Evolutionary conservation across 2,329 filamentous ascomycete genomes (phyloP).

Genomic region (Fusarium irregulare): DNA sequence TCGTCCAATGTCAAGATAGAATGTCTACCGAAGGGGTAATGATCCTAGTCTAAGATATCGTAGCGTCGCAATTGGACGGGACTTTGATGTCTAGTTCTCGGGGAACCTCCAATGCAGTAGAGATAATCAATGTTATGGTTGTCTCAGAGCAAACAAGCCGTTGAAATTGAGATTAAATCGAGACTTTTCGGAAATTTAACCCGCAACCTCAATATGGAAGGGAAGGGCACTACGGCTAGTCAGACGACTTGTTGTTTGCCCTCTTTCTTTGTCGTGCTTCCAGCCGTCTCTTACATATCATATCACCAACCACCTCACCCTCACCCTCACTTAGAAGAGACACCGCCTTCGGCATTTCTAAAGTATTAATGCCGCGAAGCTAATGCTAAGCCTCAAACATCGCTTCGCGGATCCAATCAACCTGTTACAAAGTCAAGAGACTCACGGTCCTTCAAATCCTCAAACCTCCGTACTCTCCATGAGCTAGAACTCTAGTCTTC

Average conservation of each 20-base stretch:
- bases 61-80: conserved; percentile 19
- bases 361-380: not conserved
- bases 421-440: not conserved
- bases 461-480: not conserved
- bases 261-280: conserved; percentile 15
- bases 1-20: conserved; percentile 29
- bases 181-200: conserved; percentile 28
- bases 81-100: not conserved
- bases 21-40: conserved; percentile 34
- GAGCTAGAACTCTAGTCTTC: conserved; percentile 4
- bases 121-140: conserved; percentile 1
- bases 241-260: not conserved
- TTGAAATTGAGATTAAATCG: not conserved
- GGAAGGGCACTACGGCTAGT: conserved; percentile 10
- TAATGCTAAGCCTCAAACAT: not conserved
- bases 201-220: conserved; percentile 9
- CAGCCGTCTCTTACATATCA: conserved; percentile 14
- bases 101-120: conserved; percentile 6
- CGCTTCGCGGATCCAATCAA: not conserved
- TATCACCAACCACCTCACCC: conserved; percentile 5
- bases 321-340: not conserved
- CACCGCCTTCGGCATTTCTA: not conserved
- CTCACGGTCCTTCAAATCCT: not conserved
- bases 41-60: conserved; percentile 23
- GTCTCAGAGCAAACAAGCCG: not conserved